phyloP scores from a whole-genome alignment of 257 asterid species.

The Echites panduratus region DNA sequence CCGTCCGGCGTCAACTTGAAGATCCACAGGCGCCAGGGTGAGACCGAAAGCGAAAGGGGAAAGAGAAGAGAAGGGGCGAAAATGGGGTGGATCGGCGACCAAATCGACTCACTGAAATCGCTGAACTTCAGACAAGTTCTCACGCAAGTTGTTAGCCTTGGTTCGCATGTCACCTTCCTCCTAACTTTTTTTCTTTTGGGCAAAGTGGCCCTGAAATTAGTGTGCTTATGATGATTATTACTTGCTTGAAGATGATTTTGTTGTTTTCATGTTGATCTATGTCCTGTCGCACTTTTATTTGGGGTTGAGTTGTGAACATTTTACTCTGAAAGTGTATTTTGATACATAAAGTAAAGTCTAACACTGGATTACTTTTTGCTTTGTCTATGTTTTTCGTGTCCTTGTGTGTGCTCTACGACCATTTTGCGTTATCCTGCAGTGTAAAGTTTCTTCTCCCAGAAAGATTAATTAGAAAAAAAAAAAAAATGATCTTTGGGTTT shows the following conservation, averaged over 20 bases:
- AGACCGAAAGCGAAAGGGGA: neutral
- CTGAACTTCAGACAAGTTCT: constrained; percentile 74
- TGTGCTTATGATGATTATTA: neutral
- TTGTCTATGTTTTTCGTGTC: too few relatives aligned
- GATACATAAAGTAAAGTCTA: neutral
- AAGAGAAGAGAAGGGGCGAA: constrained; percentile 10
- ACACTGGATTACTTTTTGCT: too few relatives aligned
- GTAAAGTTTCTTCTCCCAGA: neutral
- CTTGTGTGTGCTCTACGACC: too few relatives aligned
- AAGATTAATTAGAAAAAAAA: too few relatives aligned
- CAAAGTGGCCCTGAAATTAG: neutral
- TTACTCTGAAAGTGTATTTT: neutral
- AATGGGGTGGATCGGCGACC: constrained; percentile 98
- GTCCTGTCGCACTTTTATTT: neutral
- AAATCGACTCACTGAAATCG: constrained; percentile 85
- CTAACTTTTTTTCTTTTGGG: neutral
- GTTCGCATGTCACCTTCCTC: constrained; percentile 15
- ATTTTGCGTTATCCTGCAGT: neutral
- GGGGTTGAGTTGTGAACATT: neutral
- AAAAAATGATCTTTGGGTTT: neutral
- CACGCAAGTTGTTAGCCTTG: constrained; percentile 84
- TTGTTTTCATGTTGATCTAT: neutral
- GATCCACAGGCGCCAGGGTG: neutral
- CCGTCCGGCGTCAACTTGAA: neutral
- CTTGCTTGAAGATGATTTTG: neutral